Base-by-base conservation (phyloP, 805 yeast genomes). In the Candida easanensis region DNA sequence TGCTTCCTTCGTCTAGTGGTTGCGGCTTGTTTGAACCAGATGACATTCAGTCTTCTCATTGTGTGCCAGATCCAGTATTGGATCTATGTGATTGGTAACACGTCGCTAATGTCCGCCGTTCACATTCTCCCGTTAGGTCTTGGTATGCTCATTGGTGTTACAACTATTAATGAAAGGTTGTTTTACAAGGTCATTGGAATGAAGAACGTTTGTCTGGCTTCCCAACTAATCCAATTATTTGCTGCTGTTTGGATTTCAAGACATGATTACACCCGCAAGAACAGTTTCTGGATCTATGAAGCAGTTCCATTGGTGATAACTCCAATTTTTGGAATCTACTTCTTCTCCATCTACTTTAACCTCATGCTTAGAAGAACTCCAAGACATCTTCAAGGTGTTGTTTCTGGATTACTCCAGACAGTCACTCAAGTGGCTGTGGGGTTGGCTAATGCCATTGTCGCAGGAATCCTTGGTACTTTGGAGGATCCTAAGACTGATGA, bases 371-470 rank as follows among this genome's bases (percentile, higher is more conserved):
- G 57, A 33, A 38, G 59, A 17, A 62, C 73, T 8, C 74, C 76
- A 0, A 35, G 52, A 4, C 64, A 66, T 39, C 45, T 66, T 14
- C 73, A 69, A 39, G 74, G 72, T 15, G 62, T 65, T 22, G 68
- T 69, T 3, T 44, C 65, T 6, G 75, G 70, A 1, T 48, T 69
- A 6, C 54, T 60, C 27, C 66, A 61, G 44, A 66, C 73, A 1
- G 44, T 20, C 9, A 16, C 16, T 4, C 36, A 33, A n/a, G 36
- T 33, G 14, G 16, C 18, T 11, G 20, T 33, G 14, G 19, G 36
- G 10, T 20, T 33, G 9, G 26, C 23, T 7, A 33, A 33, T 33
- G 36, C 36, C 6, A n/a, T 33, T 5, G n/a, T 21, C 13, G 23
- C 36, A 5, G 15, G 27, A n/a, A 14, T 33, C 13, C 27, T 33